These are phyloP conservation scores for Conticribra guillardii DNA, from an alignment of 108 stramenopile genomes.

Conservation along the genomic window DNA sequence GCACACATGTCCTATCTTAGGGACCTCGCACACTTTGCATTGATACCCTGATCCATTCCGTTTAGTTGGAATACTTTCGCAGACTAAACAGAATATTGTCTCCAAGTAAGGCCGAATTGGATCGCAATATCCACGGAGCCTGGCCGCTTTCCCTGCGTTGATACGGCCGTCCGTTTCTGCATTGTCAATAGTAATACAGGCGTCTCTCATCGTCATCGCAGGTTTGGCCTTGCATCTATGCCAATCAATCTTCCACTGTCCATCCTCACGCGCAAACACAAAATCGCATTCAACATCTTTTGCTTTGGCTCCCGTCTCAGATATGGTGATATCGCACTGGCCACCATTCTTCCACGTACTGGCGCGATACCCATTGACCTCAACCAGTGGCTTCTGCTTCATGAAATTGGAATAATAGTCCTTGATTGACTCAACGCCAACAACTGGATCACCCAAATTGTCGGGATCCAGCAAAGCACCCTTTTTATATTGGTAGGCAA, in stretches of 20 bases:
- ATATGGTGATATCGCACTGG: too few relatives aligned
- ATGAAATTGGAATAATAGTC: too few relatives aligned
- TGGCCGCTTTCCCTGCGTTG: not conserved
- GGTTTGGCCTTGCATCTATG: not conserved
- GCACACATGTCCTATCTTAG: slow-evolving; percentile 5
- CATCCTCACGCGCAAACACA: not conserved
- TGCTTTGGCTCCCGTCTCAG: too few relatives aligned
- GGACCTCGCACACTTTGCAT: slow-evolving; percentile 3
- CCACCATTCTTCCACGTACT: too few relatives aligned
- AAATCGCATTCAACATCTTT: not conserved
- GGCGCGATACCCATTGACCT: too few relatives aligned
- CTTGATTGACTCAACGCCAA: too few relatives aligned
- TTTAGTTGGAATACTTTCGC: slow-evolving; percentile 5
- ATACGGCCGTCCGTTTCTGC: not conserved
- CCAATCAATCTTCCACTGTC: not conserved
- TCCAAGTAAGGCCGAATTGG: not conserved
- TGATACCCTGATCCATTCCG: slow-evolving; percentile 3
- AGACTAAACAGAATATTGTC: not conserved
- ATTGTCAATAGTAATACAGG: not conserved
- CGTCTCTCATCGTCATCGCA: not conserved
- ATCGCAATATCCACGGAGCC: not conserved
- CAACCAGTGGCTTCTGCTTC: too few relatives aligned
- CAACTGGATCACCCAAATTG: too few relatives aligned
- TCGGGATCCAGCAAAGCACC: too few relatives aligned
- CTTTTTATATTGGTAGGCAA: too few relatives aligned